A percentile compares a stretch with the other conserved stretches of the same genome.
Conservation (phyloP, 371 early-diverging fungal species). For the Mortierella sp. region DNA sequence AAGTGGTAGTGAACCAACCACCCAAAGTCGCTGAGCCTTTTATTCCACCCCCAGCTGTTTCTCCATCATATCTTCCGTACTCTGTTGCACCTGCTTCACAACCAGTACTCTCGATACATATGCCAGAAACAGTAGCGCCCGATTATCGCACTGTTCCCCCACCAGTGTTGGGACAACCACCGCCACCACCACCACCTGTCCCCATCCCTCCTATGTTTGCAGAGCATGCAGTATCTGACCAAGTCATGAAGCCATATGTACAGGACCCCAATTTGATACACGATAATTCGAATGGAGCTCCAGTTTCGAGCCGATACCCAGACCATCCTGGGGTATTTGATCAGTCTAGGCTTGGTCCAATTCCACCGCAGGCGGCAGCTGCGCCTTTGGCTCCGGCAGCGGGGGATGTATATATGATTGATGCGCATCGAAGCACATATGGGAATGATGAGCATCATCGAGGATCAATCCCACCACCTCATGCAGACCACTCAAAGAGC, state of each 20-base stretch:
- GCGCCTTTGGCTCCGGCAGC: neutral
- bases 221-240: constrained; percentile 12
- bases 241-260: neutral
- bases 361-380: constrained; percentile 4
- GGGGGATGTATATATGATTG: constrained; percentile 8
- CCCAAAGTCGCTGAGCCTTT: neutral
- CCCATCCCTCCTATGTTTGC: constrained; percentile 15
- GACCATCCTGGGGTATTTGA: constrained; percentile 9
- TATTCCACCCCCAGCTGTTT: constrained; percentile 29
- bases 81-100: neutral
- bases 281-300: constrained; percentile 8
- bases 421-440: constrained; percentile 21
- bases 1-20: neutral
- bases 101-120: neutral
- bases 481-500: constrained; percentile 17
- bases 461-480: constrained; percentile 5
- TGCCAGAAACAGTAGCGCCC: neutral
- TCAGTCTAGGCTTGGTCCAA: constrained; percentile 8
- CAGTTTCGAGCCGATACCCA: neutral
- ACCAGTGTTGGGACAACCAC: constrained; percentile 13
- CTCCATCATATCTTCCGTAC: constrained; percentile 47
- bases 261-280: neutral
- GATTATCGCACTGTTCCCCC: constrained; percentile 17
- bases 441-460: constrained; percentile 24
- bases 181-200: constrained; percentile 22